Evolutionary conservation across 2,329 filamentous ascomycete genomes (phyloP).

Genomic region (Trichoderma afroharzianum): DNA sequence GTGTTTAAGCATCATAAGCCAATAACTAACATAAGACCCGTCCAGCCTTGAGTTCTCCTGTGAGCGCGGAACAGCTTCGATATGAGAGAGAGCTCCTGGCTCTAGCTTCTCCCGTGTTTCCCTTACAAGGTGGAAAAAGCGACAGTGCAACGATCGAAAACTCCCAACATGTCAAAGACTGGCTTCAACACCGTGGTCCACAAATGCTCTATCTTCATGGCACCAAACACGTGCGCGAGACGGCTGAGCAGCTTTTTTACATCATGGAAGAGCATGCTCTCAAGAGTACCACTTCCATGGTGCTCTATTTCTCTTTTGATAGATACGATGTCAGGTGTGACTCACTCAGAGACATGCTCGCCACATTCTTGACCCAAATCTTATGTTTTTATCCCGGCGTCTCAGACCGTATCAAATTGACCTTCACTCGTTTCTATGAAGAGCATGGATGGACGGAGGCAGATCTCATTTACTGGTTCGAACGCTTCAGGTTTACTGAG

Average conservation of each 20-base stretch:
- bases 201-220: slow-evolving; percentile 20
- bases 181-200: slow-evolving; percentile 12
- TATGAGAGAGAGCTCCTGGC: slow-evolving; percentile 6
- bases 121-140: neutral
- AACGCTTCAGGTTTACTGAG: slow-evolving; percentile 16
- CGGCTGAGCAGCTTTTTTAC: slow-evolving; percentile 19
- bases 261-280: slow-evolving; percentile 6
- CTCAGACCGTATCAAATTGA: slow-evolving; percentile 1
- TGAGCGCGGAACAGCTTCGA: slow-evolving; percentile 7
- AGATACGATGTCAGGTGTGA: slow-evolving; percentile 14
- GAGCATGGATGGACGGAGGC: slow-evolving; percentile 20
- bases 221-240: slow-evolving; percentile 7
- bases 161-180: neutral
- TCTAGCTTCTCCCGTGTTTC: slow-evolving; percentile 17
- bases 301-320: slow-evolving; percentile 20
- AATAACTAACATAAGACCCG: neutral
- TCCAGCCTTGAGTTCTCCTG: neutral
- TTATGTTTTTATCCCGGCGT: slow-evolving; percentile 11
- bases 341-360: slow-evolving; percentile 19
- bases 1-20: neutral
- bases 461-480: slow-evolving; percentile 17
- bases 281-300: neutral
- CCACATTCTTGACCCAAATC: slow-evolving; percentile 17
- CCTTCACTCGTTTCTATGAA: slow-evolving; percentile 7
- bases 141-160: neutral